Base-by-base conservation (phyloP, 2,329 filamentous ascomycete genomes). In the Pestalotiopsis sp. region DNA sequence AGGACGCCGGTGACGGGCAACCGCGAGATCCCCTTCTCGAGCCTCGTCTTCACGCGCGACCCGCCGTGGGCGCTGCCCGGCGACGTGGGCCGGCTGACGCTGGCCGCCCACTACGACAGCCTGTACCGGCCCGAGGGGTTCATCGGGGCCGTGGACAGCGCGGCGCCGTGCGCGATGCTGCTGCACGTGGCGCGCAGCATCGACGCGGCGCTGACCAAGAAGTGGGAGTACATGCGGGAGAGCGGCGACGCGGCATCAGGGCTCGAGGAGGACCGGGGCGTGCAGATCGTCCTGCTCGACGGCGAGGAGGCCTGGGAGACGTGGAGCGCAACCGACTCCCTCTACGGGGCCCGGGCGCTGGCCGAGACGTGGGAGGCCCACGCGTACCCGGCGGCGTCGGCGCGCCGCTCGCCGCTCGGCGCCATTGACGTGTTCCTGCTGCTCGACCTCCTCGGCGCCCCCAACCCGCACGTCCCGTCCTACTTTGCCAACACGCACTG, bases 81-180 rank as follows among this genome's bases (percentile, higher is more conserved):
- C 1, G 91, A 98, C 73, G 90, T 96, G 2, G 91, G 91, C 57
- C 85, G 94, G 63, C 82, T 98, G 76, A 95, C 94, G 14, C 86
- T 99, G 67, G 96, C 95, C 6, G 96, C 96, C 56, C 96, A 99
- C 78, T 98, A 97, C 79, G 96, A 99, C 76, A 95, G 91, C 78
- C 92, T 97, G 81, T 86, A 92, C 68, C 85, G 84, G 31, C 95
- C 95, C 0, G 83, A 90, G 70, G 95, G 94, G 0, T 99, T 99
- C 78, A 92, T 99, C 69, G 96, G 96, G 0, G 96, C 95, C 0
- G 97, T 90, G 14, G 96, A 99, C 78, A 97, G 94, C 75, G 96
- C 96, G 1, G 96, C 93, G 20, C 95, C 96, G 11, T 98, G 95
- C 80, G 96, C 96, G 0, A 94, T 98, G 86, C 85, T 99, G 69